A percentile compares a stretch with the other conserved stretches of the same genome.
Evolutionary conservation across 2,329 filamentous ascomycete genomes (phyloP).

Genomic region (Ampelomyces quisqualis): DNA sequence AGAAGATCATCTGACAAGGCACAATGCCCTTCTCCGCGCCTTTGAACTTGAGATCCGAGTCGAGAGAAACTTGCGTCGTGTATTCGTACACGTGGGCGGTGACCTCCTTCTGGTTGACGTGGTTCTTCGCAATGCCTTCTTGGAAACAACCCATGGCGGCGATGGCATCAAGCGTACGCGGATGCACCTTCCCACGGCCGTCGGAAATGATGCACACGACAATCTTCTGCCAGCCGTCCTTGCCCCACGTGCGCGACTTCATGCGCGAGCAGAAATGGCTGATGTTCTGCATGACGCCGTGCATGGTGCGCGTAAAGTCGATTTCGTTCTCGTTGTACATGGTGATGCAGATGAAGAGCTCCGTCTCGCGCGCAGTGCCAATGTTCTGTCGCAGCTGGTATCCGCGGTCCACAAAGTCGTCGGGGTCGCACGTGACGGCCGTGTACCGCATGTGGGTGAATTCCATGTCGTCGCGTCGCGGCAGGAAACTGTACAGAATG

Average conservation of each 20-base stretch:
- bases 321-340: slow-evolving; percentile 99
- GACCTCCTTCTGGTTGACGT: slow-evolving; percentile 93
- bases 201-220: slow-evolving; percentile 97
- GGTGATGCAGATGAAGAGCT: slow-evolving; percentile 93
- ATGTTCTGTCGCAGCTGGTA: slow-evolving; percentile 94
- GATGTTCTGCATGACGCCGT: slow-evolving; percentile 98
- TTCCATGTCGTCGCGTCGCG: slow-evolving; percentile 86
- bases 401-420: slow-evolving; percentile 83
- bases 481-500: slow-evolving; percentile 95
- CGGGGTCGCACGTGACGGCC: slow-evolving; percentile 95
- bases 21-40: slow-evolving; percentile 98
- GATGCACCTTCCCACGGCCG: slow-evolving; percentile 89
- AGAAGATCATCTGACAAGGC: slow-evolving; percentile 97
- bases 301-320: slow-evolving; percentile 95
- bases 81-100: slow-evolving; percentile 98
- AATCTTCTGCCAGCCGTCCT: slow-evolving; percentile 98
- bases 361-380: slow-evolving; percentile 84
- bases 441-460: slow-evolving; percentile 99
- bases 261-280: slow-evolving; percentile 91
- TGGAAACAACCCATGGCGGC: slow-evolving; percentile 98
- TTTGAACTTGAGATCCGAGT: slow-evolving; percentile 96
- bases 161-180: slow-evolving; percentile 86
- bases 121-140: slow-evolving; percentile 97
- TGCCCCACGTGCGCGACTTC: slow-evolving; percentile 94
- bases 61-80: slow-evolving; percentile 94